Conservation (phyloP, 495 filamentous ascomycete species). For the Venustampulla echinocandica region DNA sequence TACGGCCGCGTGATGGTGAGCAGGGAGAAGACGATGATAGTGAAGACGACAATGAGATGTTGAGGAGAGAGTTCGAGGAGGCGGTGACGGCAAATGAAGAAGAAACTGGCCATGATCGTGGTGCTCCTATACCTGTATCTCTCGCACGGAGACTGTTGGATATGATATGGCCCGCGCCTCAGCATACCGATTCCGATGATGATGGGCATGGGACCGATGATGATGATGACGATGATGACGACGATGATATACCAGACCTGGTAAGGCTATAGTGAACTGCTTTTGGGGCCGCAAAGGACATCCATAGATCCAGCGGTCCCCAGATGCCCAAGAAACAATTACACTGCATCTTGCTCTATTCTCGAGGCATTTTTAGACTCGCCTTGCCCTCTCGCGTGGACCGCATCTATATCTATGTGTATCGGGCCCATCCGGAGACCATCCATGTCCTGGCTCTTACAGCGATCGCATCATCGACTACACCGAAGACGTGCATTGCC, state of each 20-base stretch:
- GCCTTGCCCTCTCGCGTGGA: too few species aligned
- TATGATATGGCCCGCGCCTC: neutral
- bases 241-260: conserved; percentile 12
- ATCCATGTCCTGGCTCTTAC: neutral
- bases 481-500: neutral
- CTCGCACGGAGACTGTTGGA: neutral
- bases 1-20: neutral
- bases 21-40: conserved; percentile 15
- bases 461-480: neutral
- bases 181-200: neutral
- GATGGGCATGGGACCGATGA: conserved; percentile 1
- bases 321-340: too few species aligned
- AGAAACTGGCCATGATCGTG: neutral
- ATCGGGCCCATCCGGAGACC: too few species aligned
- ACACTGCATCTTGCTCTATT: too few species aligned
- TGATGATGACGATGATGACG: neutral
- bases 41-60: conserved; percentile 9
- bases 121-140: neutral
- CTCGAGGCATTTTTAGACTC: too few species aligned
- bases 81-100: neutral
- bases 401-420: too few species aligned
- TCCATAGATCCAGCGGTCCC: too few species aligned
- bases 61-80: conserved; percentile 1
- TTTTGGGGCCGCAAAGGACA: too few species aligned
- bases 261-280: neutral